These are phyloP conservation scores for Dothideomycetes sp. DNA, from an alignment of 2,329 filamentous ascomycete genomes.

Conservation along the genomic window DNA sequence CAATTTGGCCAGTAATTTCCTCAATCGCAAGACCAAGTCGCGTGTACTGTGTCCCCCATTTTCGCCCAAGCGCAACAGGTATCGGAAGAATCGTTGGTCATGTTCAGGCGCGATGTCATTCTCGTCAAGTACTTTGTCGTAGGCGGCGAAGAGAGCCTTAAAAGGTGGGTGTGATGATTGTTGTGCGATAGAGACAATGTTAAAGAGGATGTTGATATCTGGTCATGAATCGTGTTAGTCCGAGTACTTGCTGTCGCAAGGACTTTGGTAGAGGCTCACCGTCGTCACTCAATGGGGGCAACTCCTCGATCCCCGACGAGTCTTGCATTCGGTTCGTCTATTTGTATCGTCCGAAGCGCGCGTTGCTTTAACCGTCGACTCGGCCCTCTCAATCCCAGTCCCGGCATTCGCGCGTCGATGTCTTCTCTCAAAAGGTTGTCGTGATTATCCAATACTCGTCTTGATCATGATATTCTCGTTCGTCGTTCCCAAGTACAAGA, in stretches of 20 bases:
- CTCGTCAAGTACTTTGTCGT: conserved; percentile 64
- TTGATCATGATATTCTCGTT: background rate
- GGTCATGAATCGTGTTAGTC: conserved; percentile 13
- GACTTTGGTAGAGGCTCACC: conserved; percentile 23
- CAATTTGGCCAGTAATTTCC: conserved; percentile 56
- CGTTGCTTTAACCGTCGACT: conserved; percentile 14
- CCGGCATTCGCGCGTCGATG: conserved; percentile 8
- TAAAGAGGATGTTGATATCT: conserved; percentile 73
- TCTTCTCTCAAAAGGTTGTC: background rate
- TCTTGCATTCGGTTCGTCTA: conserved; percentile 30
- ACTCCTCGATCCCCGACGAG: conserved; percentile 23
- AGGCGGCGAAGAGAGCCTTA: conserved; percentile 70
- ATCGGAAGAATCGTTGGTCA: conserved; percentile 65
- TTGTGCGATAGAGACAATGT: conserved; percentile 66
- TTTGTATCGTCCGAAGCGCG: conserved; percentile 28
- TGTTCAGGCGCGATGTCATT: conserved; percentile 62
- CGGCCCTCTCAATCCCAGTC: background rate
- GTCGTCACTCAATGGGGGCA: conserved; percentile 32
- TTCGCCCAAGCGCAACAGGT: conserved; percentile 66
- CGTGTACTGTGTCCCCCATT: conserved; percentile 31
- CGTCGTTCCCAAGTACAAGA: background rate
- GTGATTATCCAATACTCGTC: conserved; percentile 1
- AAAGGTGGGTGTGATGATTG: conserved; percentile 58
- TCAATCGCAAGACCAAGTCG: conserved; percentile 60
- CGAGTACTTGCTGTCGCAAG: background rate